phyloP scores from a whole-genome alignment of 345 rosid species.

The Balakata baccata region DNA sequence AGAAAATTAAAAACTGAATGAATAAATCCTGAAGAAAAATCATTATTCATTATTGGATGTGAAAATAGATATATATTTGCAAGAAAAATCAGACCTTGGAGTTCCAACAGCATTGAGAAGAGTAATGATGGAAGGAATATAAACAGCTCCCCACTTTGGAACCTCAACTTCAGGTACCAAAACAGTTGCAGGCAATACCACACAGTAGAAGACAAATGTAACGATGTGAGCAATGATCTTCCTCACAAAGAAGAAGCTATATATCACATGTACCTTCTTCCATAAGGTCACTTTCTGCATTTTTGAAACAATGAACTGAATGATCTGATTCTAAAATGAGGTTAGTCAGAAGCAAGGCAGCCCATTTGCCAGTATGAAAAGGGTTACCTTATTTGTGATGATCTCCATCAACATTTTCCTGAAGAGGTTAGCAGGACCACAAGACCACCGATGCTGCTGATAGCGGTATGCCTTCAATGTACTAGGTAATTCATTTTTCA shows the following conservation, averaged over 20 bases:
- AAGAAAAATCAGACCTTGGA: constrained; percentile 54
- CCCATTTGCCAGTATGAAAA: too few relatives aligned
- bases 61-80: too few relatives aligned
- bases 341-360: too few relatives aligned
- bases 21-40: too few relatives aligned
- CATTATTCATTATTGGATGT: too few relatives aligned
- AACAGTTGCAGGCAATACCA: constrained; percentile 83
- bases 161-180: constrained; percentile 82
- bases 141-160: constrained; percentile 91
- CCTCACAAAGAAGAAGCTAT: constrained; percentile 88
- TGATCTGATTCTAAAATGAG: too few relatives aligned
- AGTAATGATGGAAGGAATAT: constrained; percentile 76
- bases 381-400: constrained; percentile 57
- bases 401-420: constrained; percentile 90
- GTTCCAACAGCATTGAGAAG: constrained; percentile 91
- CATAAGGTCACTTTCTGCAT: constrained; percentile 75
- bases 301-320: too few relatives aligned
- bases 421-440: constrained; percentile 97
- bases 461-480: constrained; percentile 88
- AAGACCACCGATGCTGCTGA: constrained; percentile 95
- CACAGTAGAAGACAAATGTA: constrained; percentile 77
- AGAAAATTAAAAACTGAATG: background rate
- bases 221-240: constrained; percentile 83
- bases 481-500: constrained; percentile 92
- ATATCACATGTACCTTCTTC: constrained; percentile 92